Conservation (phyloP, 1,284 basidiomycete species). For the Cryptococcus maquisensis region DNA sequence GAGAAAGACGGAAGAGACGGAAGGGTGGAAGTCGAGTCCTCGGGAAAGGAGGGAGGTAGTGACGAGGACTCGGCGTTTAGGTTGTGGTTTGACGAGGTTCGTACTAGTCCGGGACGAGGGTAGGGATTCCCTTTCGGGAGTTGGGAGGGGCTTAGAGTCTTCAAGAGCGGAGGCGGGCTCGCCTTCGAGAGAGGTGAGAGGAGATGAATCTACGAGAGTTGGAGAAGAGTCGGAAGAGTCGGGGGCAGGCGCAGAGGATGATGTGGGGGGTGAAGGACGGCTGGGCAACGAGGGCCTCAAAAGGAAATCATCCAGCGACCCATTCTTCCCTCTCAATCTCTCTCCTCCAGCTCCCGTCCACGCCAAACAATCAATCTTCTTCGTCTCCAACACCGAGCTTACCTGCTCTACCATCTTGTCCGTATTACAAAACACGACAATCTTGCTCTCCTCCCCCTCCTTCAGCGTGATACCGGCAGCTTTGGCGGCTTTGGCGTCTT, state of each 20-base stretch:
- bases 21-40: slow-evolving; percentile 77
- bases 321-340: slow-evolving; percentile 63
- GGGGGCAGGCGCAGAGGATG: no score
- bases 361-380: slow-evolving; percentile 63
- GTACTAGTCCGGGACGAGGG: neutral
- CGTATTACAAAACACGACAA: slow-evolving; percentile 78
- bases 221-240: no score
- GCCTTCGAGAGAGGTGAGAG: neutral
- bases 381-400: slow-evolving; percentile 57
- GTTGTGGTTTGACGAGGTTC: neutral
- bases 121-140: neutral
- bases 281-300: slow-evolving; percentile 1
- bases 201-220: no score
- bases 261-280: neutral
- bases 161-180: neutral
- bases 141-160: neutral
- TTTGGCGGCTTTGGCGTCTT: slow-evolving; percentile 55
- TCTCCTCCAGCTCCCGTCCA: slow-evolving; percentile 58
- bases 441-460: slow-evolving; percentile 47
- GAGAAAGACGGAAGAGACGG: slow-evolving; percentile 72
- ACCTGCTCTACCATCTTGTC: slow-evolving; percentile 62
- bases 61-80: slow-evolving; percentile 59
- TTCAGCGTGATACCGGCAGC: neutral
- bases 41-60: slow-evolving; percentile 88
- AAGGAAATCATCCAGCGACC: slow-evolving; percentile 62